These are phyloP conservation scores for Lineolata rhizophorae DNA, from an alignment of 495 filamentous ascomycete genomes.

Conservation along the genomic window DNA sequence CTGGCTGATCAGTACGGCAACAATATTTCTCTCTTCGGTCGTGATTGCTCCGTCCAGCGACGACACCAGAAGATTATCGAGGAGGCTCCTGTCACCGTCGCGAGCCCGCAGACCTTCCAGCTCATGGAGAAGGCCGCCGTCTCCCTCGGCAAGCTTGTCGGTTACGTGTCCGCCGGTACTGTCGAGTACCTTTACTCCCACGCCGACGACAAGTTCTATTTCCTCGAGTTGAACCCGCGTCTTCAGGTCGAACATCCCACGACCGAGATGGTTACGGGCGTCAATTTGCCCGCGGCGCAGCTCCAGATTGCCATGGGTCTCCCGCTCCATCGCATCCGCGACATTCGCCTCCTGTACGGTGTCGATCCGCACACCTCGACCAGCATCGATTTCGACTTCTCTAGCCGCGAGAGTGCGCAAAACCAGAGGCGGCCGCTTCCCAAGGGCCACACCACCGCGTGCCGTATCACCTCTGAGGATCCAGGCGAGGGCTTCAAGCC, in stretches of 20 bases:
- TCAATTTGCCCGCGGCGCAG: constrained; percentile 92
- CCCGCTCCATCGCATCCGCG: constrained; percentile 80
- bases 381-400: constrained; percentile 93
- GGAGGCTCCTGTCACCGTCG: constrained; percentile 93
- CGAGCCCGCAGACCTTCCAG: constrained; percentile 68
- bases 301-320: constrained; percentile 98
- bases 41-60: constrained; percentile 97
- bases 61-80: constrained; percentile 99
- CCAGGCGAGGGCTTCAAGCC: constrained; percentile 99
- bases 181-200: constrained; percentile 99
- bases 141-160: constrained; percentile 76
- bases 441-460: constrained; percentile 93
- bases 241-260: constrained; percentile 98
- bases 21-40: constrained; percentile 94
- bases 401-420: constrained; percentile 58
- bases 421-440: constrained; percentile 76
- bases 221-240: constrained; percentile 93
- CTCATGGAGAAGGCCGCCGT: constrained; percentile 96
- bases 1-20: constrained; percentile 98
- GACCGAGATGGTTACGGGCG: constrained; percentile 97
- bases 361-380: constrained; percentile 72
- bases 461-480: constrained; percentile 98
- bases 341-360: constrained; percentile 90
- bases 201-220: constrained; percentile 97
- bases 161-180: constrained; percentile 96